Evolutionary conservation across 352 stramenopile species (phyloP).

Genomic region (Phytophthora agathidicida): DNA sequence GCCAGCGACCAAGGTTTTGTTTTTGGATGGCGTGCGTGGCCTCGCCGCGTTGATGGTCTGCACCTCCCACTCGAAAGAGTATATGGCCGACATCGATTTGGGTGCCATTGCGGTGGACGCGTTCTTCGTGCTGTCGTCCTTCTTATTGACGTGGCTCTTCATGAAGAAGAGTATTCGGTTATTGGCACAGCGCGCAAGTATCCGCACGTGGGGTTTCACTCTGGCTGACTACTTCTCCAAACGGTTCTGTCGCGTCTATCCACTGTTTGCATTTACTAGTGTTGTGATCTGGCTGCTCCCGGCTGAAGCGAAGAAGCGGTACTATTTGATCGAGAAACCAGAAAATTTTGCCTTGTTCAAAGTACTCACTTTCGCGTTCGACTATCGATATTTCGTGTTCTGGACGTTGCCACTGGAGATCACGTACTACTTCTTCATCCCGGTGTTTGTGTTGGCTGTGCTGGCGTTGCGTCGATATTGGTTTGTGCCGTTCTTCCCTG

Average conservation of each 20-base stretch:
- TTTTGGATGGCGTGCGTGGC: conserved; percentile 47
- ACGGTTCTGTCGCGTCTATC: conserved; percentile 61
- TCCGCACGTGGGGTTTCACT: conserved; percentile 25
- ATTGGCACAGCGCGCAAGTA: conserved; percentile 19
- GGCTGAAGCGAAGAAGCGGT: conserved; percentile 28
- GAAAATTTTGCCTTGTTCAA: conserved; percentile 40
- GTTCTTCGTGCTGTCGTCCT: conserved; percentile 56
- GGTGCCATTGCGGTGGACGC: conserved; percentile 41
- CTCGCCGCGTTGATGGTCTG: conserved; percentile 45
- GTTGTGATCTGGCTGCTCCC: conserved; percentile 31
- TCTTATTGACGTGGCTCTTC: conserved; percentile 48
- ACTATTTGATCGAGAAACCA: conserved; percentile 36
- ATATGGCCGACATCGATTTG: conserved; percentile 34
- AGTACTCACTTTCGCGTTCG: conserved; percentile 42
- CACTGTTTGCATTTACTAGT: conserved; percentile 48
- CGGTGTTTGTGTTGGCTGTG: conserved; percentile 34
- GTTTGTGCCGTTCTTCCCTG: conserved; percentile 33
- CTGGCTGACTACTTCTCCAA: conserved; percentile 54
- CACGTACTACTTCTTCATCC: conserved; percentile 52
- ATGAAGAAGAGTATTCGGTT: conserved; percentile 40
- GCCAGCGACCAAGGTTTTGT: conserved; percentile 28
- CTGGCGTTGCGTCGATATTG: conserved; percentile 29
- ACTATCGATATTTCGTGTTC: conserved; percentile 48
- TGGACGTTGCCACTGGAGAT: conserved; percentile 59
- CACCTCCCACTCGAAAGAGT: conserved; percentile 34